Evolutionary conservation across 768 basidiomycete species (phyloP), one percentile per base, ranked within the genome.

Genomic region (Pleurotus pulmonarius): DNA sequence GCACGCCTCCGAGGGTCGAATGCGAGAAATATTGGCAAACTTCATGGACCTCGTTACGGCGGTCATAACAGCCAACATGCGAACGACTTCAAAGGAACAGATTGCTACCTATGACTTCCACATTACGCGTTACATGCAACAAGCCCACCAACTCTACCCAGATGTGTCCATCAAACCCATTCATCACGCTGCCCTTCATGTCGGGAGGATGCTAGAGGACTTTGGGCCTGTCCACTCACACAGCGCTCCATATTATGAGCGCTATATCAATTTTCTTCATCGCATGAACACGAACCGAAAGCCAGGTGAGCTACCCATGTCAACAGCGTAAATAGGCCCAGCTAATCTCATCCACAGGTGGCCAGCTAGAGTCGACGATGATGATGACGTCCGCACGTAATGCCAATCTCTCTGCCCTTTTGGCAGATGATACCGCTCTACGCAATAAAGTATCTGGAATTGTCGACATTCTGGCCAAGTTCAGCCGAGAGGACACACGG

Each of bases 31-130:
- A 18, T 60, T 73, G 12, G 37, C 48, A 2, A 63, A 70, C 46
- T 73, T 65, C 48, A 66, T 71, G 61, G 55, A 71, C 15, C 59
- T 70, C 29, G 68, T 70, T 4, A 58, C 47, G 20, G 67, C 66
- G 1, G 59, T 67, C 12, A 52, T 56, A 1, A 61, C 65, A 40
- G 63, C 62, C 2, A 66, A 61, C 20, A 56, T 65, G 49, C 62
- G 64, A 2, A 20, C 54, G 1, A 58, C 60, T n/a, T 64, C 67
- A 9, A 16, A 37, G 6, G 20, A 37, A 7, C 66, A 69, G 16
- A 59, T 64, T n/a, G 24, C 53, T 3, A 58, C 56, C 3, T 70
- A 68, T 44, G 54, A 67, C 16, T 4, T 47, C 1, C 54, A 60
- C 39, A 67, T 69, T 1, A 43, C 41, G 2, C 43, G 51, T 11